Conservation (phyloP, 2,329 filamentous ascomycete species). For the Colletotrichum tanaceti region DNA sequence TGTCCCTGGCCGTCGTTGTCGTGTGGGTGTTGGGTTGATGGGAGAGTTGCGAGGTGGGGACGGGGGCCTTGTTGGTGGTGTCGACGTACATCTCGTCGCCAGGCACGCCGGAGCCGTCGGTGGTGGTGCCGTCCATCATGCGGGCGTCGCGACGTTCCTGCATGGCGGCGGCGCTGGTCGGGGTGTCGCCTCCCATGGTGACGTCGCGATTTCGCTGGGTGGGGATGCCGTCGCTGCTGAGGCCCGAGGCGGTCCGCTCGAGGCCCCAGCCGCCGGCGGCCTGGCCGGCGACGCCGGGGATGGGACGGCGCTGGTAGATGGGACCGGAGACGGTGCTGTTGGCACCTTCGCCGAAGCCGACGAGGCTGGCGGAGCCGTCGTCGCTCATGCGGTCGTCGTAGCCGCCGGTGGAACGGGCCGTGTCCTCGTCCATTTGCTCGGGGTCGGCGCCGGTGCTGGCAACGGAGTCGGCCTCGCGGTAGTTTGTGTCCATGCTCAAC, state of each 20-base stretch:
- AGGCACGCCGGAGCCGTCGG: conserved; percentile 61
- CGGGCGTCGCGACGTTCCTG: conserved; percentile 70
- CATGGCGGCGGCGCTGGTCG: conserved; percentile 58
- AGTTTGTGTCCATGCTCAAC: conserved; percentile 75
- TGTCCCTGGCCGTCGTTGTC: conserved; percentile 56
- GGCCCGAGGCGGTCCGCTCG: conserved; percentile 64
- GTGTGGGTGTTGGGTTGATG: conserved; percentile 45
- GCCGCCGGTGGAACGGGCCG: conserved; percentile 60
- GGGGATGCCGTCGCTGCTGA: conserved; percentile 61
- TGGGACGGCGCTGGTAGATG: conserved; percentile 69
- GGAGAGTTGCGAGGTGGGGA: conserved; percentile 55
- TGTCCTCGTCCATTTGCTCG: conserved; percentile 66
- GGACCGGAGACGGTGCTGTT: conserved; percentile 86
- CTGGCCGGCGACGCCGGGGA: conserved; percentile 50
- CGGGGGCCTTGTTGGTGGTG: conserved; percentile 70
- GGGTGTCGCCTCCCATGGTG: conserved; percentile 53
- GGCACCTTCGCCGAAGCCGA: conserved; percentile 93
- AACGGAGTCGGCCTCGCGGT: conserved; percentile 67
- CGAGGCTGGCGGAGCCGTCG: conserved; percentile 83
- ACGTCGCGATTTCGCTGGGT: conserved; percentile 50
- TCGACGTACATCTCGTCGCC: conserved; percentile 70
- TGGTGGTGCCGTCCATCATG: conserved; percentile 74
- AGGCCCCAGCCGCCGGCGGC: conserved; percentile 53
- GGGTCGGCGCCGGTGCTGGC: conserved; percentile 62
- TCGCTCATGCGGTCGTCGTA: conserved; percentile 84